Conservation (phyloP, 495 filamentous ascomycete genomes). For the Aspergillus affinis region DNA sequence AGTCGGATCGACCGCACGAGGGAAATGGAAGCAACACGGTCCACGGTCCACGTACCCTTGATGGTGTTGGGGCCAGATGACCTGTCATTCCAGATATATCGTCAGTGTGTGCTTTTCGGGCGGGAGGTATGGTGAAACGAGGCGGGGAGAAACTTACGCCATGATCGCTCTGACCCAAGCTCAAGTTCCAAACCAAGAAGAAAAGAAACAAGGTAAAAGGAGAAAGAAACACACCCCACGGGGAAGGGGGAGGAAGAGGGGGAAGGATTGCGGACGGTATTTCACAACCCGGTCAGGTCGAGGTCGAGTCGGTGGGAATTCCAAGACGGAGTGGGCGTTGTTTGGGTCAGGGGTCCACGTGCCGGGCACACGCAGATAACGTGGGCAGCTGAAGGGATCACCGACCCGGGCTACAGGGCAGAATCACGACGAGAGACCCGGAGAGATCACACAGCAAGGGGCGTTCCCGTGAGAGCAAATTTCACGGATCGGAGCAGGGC, state of each 20-base stretch:
- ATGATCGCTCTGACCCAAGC: constrained; percentile 33
- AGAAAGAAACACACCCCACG: constrained; percentile 23
- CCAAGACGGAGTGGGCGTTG: constrained; percentile 19
- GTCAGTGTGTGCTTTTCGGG: constrained; percentile 22
- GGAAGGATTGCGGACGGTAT: constrained; percentile 11
- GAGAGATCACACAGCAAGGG: not conserved
- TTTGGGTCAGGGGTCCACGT: constrained; percentile 37
- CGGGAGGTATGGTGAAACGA: constrained; percentile 10
- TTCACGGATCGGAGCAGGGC: not conserved
- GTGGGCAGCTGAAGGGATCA: constrained; percentile 10
- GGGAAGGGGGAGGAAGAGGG: constrained; percentile 26
- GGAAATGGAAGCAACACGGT: not conserved
- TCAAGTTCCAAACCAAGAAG: constrained; percentile 4
- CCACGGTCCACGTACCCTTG: constrained; percentile 56
- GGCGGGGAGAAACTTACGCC: constrained; percentile 43
- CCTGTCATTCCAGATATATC: constrained; percentile 25
- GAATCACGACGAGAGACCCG: not conserved
- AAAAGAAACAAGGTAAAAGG: constrained; percentile 8
- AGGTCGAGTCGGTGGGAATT: constrained; percentile 1
- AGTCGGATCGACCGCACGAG: not conserved
- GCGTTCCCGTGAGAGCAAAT: not conserved
- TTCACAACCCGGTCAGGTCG: constrained; percentile 5
- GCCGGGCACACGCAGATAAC: constrained; percentile 16
- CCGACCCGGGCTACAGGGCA: not conserved
- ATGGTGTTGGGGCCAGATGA: constrained; percentile 61